Percentiles rank a stretch among this genome's conserved stretches.
phyloP scores from a whole-genome alignment of 1,139 yeast genomes.

The Pichia terricola region DNA sequence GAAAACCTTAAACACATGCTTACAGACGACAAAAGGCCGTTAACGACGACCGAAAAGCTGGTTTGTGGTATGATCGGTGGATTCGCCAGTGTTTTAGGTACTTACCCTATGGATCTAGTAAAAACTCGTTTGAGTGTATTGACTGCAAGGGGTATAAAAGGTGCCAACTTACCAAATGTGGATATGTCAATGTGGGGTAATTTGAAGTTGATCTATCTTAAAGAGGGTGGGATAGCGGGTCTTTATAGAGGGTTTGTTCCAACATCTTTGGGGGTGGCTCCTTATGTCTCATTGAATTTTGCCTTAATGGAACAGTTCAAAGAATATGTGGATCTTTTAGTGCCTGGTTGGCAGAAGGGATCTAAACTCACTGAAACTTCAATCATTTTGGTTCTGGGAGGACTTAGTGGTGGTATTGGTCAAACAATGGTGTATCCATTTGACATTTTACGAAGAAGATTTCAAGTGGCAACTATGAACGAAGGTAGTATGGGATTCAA shows the following conservation, averaged over 20 bases:
- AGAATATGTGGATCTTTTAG: constrained; percentile 29
- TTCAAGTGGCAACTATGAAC: constrained; percentile 80
- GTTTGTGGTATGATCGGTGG: constrained; percentile 81
- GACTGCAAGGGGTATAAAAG: constrained; percentile 60
- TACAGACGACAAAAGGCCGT: constrained; percentile 27
- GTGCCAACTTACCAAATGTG: constrained; percentile 28
- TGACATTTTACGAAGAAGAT: constrained; percentile 78
- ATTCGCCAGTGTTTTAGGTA: constrained; percentile 64
- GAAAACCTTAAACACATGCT: constrained; percentile 12
- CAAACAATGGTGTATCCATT: constrained; percentile 81
- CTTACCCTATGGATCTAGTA: constrained; percentile 87
- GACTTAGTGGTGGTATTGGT: constrained; percentile 79
- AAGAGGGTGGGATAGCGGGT: constrained; percentile 77
- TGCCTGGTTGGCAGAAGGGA: constrained; percentile 20
- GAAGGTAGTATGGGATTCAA: constrained; percentile 73
- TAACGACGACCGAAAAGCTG: constrained; percentile 49
- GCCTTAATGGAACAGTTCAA: constrained; percentile 79
- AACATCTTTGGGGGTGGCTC: constrained; percentile 89
- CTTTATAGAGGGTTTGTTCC: constrained; percentile 82
- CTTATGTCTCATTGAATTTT: constrained; percentile 89
- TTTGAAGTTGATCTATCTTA: constrained; percentile 46
- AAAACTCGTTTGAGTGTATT: constrained; percentile 85
- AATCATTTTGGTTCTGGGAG: constrained; percentile 64
- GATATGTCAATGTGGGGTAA: constrained; percentile 46
- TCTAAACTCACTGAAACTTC: constrained; percentile 1